Evolutionary conservation across 345 rosid genomes (phyloP), one percentile per base, ranked within the genome.

Genomic region (Conringia planisiliqua): DNA sequence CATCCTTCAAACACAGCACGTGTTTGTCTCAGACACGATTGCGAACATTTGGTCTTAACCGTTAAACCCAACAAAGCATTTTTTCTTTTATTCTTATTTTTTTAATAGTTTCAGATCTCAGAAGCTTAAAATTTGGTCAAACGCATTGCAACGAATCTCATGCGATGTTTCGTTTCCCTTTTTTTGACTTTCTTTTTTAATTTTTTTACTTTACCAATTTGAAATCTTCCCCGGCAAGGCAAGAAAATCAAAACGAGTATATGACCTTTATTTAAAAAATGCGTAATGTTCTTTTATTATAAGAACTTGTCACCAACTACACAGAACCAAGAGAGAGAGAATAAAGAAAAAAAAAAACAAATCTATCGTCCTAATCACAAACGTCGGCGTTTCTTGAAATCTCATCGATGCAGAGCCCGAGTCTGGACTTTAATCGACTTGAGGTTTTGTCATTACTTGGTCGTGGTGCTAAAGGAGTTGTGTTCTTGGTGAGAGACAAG

Each of bases 391-490:
- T 39, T 24, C 8, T 22, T 10, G 10, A 52, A 54, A 42, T 35
- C 42, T 58, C 24, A 35, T 5, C 46, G 0, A 70, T 77, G 71
- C 58, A 66, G 73, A 59, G 51, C 56, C 67, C 2, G 27, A 12
- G 47, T 46, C 67, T 93, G 11, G 82, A 82, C 56, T 66, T 91
- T 11, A 75, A 76, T 18, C 66, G 72, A 3, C 67, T 94, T 2
- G 77, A 68, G 42, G 88, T 86, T n/a, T 66, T 88, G 16, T 78
- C 89, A 16, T 84, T 90, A 9, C 68, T 91, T 1, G 98, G 98
- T 5, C 87, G 93, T 13, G 97, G 98, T 8, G 98, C 97, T 6
- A 94, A 90, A 65, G 97, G 98, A 32, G 96, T 86, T 22, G 98
- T 90, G 71, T 94, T 94, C 70, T 74, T 88, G 29, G 90, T 87